A percentile compares a stretch with the other conserved stretches of the same genome.
Evolutionary conservation across 1,284 basidiomycete species (phyloP).

Genomic region (Xanthoconium separans): DNA sequence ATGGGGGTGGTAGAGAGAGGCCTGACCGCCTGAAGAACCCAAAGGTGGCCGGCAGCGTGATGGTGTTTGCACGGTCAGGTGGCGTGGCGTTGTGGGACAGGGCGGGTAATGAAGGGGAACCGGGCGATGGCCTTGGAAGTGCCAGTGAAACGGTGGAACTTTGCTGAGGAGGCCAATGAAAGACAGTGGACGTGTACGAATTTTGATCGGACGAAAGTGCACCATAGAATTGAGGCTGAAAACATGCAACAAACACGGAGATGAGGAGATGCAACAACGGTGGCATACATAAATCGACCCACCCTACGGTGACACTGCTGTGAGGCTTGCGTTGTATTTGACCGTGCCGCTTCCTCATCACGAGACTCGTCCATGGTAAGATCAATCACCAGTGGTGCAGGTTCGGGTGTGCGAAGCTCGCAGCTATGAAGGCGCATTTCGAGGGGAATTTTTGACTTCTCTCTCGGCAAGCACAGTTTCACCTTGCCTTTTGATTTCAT

Average conservation of each 20-base stretch:
- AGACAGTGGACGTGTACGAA: background rate
- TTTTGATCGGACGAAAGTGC: background rate
- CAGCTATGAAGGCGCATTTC: constrained; percentile 20
- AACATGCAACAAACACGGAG: background rate
- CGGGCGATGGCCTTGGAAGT: background rate
- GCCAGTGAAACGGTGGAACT: background rate
- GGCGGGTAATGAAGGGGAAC: background rate
- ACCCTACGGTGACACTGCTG: constrained; percentile 6
- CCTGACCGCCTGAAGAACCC: constrained; percentile 3
- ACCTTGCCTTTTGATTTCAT: constrained; percentile 33
- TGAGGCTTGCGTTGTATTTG: background rate
- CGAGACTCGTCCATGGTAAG: constrained; percentile 20
- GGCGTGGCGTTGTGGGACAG: background rate
- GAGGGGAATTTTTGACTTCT: constrained; percentile 18
- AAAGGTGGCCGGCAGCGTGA: background rate
- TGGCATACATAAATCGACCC: constrained; percentile 8
- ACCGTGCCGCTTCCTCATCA: background rate
- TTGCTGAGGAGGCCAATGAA: constrained; percentile 2
- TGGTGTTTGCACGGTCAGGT: background rate
- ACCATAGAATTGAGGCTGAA: constrained; percentile 12
- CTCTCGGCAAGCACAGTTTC: constrained; percentile 19
- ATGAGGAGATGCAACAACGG: constrained; percentile 1
- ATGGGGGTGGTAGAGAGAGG: constrained; percentile 1
- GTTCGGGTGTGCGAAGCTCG: constrained; percentile 3
- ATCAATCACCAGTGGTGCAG: constrained; percentile 21